Conservation (phyloP, 2,329 filamentous ascomycete species). For the Verticillium albo-atrum region DNA sequence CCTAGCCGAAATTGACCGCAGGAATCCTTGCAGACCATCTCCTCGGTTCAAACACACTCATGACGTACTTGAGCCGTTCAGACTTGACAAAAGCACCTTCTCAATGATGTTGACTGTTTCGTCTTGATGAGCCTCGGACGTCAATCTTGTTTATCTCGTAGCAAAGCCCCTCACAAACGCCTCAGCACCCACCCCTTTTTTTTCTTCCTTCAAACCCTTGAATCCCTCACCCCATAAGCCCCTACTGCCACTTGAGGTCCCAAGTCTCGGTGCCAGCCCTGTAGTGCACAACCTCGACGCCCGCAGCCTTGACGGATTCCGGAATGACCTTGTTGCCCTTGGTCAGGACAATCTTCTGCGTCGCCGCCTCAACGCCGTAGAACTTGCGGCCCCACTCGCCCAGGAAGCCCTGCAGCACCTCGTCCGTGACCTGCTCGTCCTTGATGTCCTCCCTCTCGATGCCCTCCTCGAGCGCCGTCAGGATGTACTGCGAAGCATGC, state of each 20-base stretch:
- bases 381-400: constrained; percentile 48
- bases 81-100: background rate
- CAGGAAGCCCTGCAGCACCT: constrained; percentile 50
- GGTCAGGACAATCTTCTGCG: constrained; percentile 52
- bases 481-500: constrained; percentile 60
- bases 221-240: background rate
- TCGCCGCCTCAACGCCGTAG: constrained; percentile 47
- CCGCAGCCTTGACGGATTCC: constrained; percentile 48
- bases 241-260: constrained; percentile 41
- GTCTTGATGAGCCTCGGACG: background rate
- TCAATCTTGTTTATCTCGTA: background rate
- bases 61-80: background rate
- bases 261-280: constrained; percentile 57
- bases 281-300: constrained; percentile 62
- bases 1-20: background rate
- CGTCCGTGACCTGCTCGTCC: constrained; percentile 48
- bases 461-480: constrained; percentile 50
- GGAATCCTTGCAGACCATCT: background rate
- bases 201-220: no score
- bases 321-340: constrained; percentile 51
- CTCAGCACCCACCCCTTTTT: background rate
- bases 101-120: background rate
- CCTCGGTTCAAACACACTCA: background rate
- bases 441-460: constrained; percentile 45
- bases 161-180: background rate